Conservation (phyloP, 1,284 basidiomycete species). For the Tilletia walkeri region DNA sequence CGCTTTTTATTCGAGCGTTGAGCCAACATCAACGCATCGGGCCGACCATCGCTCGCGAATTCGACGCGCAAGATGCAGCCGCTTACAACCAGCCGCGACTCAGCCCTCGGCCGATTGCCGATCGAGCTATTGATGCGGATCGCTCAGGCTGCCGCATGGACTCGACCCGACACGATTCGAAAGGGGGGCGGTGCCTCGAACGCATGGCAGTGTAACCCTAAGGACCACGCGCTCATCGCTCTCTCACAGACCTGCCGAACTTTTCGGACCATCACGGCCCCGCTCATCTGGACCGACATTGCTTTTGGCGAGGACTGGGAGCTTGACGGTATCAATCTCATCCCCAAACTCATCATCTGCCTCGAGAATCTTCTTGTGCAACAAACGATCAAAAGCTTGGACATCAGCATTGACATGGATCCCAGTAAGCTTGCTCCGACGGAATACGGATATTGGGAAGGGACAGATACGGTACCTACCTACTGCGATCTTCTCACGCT, state of each 20-base stretch:
- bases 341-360: conserved; percentile 4
- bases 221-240: conserved; percentile 4
- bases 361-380: background rate
- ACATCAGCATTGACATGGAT: background rate
- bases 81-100: background rate
- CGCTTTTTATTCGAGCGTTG: no score
- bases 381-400: background rate
- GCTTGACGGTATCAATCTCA: background rate
- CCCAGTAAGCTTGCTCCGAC: background rate
- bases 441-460: background rate
- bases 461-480: background rate
- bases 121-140: conserved; percentile 2
- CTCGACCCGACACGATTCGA: background rate
- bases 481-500: conserved; percentile 3
- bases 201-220: background rate
- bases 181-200: background rate
- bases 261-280: background rate
- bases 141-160: background rate
- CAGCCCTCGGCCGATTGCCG: background rate
- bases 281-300: conserved; percentile 6
- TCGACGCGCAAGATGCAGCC: no score
- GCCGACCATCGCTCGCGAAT: no score
- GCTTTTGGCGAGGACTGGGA: background rate
- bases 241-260: conserved; percentile 1
- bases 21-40: no score